Base-by-base conservation (phyloP, 257 asterid species). In the Ilex asprella region DNA sequence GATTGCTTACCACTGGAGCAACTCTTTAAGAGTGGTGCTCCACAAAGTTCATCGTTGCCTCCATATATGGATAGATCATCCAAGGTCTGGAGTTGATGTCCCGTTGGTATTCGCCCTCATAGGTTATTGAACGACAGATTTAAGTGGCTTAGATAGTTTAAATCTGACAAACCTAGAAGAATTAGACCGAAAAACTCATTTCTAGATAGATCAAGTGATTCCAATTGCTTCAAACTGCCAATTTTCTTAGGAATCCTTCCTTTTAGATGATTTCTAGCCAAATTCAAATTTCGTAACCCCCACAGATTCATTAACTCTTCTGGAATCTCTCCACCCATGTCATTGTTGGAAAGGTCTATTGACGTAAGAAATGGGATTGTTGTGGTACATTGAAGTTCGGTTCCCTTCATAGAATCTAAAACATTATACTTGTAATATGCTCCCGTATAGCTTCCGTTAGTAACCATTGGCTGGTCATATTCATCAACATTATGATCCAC, bases 281-380 rank as follows among this genome's bases (percentile, higher is more conserved):
- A 6, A 16, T 77, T 73, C 11, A 79, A 69, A 3, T 75, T 70
- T 44, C 55, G 39, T 64, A 76, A 43, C n/a, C 69, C 70, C 27
- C 44, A 62, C 14, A 79, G 73, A 14, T 66, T 29, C 7, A 80
- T 72, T 8, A 81, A 1, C 31, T 58, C 79, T 35, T 14, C 39
- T 12, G 82, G 82, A 39, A 80, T 74, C 3, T 63, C 67, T 21
- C 82, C 80, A 21, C 55, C 53, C 3, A 79, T 35, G 8, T 66
- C 62, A 27, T 78, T 78, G 6, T 31, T 58, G 0, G 84, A 78
- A 46, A 78, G 71, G 41, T 73, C 72, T 12, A 79, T 30, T 27
- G 14, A 41, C 1, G 65, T 67, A n/a, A 81, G 75, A 52, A 71
- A 59, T 2, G 16, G 6, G 16, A 77, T 74, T 61, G 32, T 64